Evolutionary conservation across 2,329 filamentous ascomycete species (phyloP).

Genomic region (Arachnomyces sp.): DNA sequence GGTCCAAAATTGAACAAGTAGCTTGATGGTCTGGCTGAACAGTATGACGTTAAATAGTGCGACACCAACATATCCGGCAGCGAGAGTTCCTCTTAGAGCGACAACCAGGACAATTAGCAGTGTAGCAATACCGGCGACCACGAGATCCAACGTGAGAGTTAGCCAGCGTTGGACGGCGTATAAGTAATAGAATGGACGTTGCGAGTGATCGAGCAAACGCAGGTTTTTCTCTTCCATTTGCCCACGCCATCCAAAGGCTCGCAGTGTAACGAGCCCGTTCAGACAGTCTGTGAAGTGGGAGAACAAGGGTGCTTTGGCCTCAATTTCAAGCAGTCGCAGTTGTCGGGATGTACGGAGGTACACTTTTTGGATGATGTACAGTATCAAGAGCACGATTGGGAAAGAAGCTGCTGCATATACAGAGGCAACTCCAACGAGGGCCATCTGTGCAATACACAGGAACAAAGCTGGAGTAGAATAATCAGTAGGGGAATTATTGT

Average conservation of each 20-base stretch:
- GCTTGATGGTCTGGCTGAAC: slow-evolving; percentile 46
- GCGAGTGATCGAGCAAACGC: slow-evolving; percentile 45
- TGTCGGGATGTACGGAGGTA: slow-evolving; percentile 57
- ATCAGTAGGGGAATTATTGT: too few relatives aligned
- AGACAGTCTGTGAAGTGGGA: slow-evolving; percentile 52
- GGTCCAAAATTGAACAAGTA: slow-evolving; percentile 45
- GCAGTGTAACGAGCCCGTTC: slow-evolving; percentile 48
- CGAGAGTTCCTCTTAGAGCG: slow-evolving; percentile 34
- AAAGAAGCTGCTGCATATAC: slow-evolving; percentile 33
- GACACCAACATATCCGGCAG: slow-evolving; percentile 45
- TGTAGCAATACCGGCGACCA: slow-evolving; percentile 44
- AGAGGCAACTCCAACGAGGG: slow-evolving; percentile 31
- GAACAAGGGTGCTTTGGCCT: slow-evolving; percentile 54
- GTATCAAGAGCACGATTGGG: slow-evolving; percentile 28
- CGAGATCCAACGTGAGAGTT: slow-evolving; percentile 41
- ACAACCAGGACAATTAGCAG: slow-evolving; percentile 46
- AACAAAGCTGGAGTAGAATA: slow-evolving; percentile 19
- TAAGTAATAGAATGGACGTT: slow-evolving; percentile 52
- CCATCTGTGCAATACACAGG: slow-evolving; percentile 30
- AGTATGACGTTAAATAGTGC: slow-evolving; percentile 48
- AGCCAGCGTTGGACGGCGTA: slow-evolving; percentile 52
- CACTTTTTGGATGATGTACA: slow-evolving; percentile 43
- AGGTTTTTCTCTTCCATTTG: slow-evolving; percentile 40
- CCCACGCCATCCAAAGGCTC: slow-evolving; percentile 50
- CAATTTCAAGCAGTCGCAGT: slow-evolving; percentile 53